Evolutionary conservation across 805 yeast genomes (phyloP), one percentile per base, ranked within the genome.

Genomic region (Starmerella ratchasimensis): DNA sequence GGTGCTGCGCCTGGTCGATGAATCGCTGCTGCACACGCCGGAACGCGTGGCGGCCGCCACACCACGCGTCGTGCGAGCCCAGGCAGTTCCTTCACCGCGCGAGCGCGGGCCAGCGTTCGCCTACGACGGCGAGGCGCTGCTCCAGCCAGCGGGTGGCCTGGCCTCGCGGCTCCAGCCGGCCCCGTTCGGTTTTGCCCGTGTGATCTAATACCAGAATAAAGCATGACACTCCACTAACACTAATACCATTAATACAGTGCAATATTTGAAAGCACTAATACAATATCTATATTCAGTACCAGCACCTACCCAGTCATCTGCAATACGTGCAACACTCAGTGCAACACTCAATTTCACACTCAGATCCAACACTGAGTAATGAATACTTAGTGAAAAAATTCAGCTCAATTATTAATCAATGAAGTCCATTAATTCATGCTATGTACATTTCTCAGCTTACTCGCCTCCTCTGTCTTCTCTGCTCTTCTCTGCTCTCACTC

Each of bases 1-100:
- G 3, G 55, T 59, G 17, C 47, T 59, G 36, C 40, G 63, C 14
- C 51, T 59, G 54, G 59, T 59, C 7, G 63, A 59, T 36, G 50
- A 52, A 13, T 53, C 60, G 20, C 46, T 59, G 6, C 55, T 59
- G 4, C 58, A 56, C 29, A 54, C 60, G 14, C 62, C 62, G 3
- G 59, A 56, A 23, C 33, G 38, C 9, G 23, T 23, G 15, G 23
- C 33, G 11, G 37, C 25, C 1, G 19, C 32, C 3, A 38, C 46
- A 9, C 54, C 55, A 14, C 36, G 35, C 10, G 52, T 51, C 5
- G 37, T 34, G 24, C 41, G 43, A 8, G 38, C 51, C 6, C 46
- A 45, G 4, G 51, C 55, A 8, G 53, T 51, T 2, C 55, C 55
- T 2, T 46, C 51, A 3, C 55, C 55, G 15, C 45, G 49, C 25